Percentiles rank a stretch among this genome's conserved stretches.
These are phyloP conservation scores for Onygena corvina DNA, from an alignment of 2,329 filamentous ascomycete species.

Conservation along the genomic window DNA sequence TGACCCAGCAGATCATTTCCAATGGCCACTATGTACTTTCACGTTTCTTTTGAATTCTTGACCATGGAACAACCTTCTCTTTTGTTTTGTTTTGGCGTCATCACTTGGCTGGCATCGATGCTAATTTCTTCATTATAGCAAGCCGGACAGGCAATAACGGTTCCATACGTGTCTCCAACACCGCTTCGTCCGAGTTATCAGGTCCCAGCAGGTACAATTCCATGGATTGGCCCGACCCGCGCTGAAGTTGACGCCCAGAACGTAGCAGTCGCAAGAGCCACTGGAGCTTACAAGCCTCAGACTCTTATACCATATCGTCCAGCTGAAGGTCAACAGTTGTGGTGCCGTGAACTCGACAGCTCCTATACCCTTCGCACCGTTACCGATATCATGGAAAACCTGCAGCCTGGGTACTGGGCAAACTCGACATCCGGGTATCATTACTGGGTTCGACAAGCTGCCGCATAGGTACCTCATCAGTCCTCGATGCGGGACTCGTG, in stretches of 20 bases:
- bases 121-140: conserved; percentile 5
- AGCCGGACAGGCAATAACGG: conserved; percentile 5
- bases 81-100: neutral
- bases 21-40: conserved; percentile 11
- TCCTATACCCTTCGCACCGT: conserved; percentile 25
- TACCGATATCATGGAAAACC: conserved; percentile 21
- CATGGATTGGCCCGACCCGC: conserved; percentile 16
- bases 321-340: conserved; percentile 23
- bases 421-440: conserved; percentile 10
- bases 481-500: neutral
- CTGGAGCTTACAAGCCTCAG: conserved; percentile 18
- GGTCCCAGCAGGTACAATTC: conserved; percentile 9
- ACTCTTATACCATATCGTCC: conserved; percentile 24
- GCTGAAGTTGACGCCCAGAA: conserved; percentile 24
- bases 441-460: conserved; percentile 12
- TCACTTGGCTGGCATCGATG: neutral
- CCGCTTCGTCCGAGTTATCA: conserved; percentile 3
- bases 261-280: conserved; percentile 18
- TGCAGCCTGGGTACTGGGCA: conserved; percentile 23
- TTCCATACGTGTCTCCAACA: conserved; percentile 8
- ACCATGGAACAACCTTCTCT: no score
- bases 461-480: neutral
- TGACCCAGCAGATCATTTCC: conserved; percentile 13
- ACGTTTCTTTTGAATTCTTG: conserved; percentile 3
- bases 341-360: conserved; percentile 27